A percentile compares a stretch with the other conserved stretches of the same genome.
Evolutionary conservation across 768 basidiomycete species (phyloP).

Genomic region (Lactarius evosmus): DNA sequence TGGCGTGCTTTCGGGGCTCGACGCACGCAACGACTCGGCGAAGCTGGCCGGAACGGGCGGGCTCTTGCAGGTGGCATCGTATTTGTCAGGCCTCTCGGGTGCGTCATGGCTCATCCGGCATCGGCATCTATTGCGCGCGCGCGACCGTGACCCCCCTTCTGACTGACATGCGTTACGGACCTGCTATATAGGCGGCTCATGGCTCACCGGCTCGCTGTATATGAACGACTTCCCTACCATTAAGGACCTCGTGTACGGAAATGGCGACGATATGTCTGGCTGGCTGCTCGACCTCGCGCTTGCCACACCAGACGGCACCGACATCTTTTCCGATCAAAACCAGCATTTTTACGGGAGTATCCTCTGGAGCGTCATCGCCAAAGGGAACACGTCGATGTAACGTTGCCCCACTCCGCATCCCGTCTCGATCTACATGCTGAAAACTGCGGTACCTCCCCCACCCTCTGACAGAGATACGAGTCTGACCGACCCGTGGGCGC

Average conservation of each 20-base stretch:
- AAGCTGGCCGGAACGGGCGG: slow-evolving; percentile 62
- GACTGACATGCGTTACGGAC: background rate
- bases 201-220: slow-evolving; percentile 60
- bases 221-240: slow-evolving; percentile 63
- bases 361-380: slow-evolving; percentile 53
- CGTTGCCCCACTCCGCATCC: background rate
- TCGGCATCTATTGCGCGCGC: background rate
- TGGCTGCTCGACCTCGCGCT: slow-evolving; percentile 60
- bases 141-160: background rate
- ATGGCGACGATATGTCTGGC: slow-evolving; percentile 43
- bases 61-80: slow-evolving; percentile 66
- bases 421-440: background rate
- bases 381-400: slow-evolving; percentile 42
- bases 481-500: slow-evolving; percentile 60
- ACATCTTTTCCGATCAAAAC: slow-evolving; percentile 46
- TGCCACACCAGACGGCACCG: slow-evolving; percentile 49
- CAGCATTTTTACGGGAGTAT: slow-evolving; percentile 53
- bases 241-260: slow-evolving; percentile 57
- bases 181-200: slow-evolving; percentile 53
- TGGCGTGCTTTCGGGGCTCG: slow-evolving; percentile 53
- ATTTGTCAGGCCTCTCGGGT: slow-evolving; percentile 67
- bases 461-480: slow-evolving; percentile 57
- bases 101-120: slow-evolving; percentile 19
- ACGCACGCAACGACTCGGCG: slow-evolving; percentile 57
- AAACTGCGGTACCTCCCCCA: background rate